Evolutionary conservation across 441 rosid species (phyloP), one percentile per base, ranked within the genome.

Genomic region (Syzygium malaccense): DNA sequence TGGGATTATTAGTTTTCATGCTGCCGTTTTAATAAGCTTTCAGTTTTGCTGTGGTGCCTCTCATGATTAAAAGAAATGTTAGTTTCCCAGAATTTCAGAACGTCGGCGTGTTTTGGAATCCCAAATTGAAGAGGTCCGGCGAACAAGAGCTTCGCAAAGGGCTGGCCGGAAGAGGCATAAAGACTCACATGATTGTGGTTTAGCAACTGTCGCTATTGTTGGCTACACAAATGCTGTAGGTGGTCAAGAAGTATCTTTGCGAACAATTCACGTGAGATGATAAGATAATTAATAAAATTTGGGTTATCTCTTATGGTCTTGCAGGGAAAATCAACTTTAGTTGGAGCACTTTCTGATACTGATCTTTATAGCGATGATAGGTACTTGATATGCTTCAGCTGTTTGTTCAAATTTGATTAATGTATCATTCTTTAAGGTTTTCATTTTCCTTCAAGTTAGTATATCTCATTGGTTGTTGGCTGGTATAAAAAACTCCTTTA

Each of bases 161-260:
- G 95, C 96, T 92, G 93, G 95, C 91, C 97, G 98, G 88, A 95
- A 60, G 91, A 95, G 94, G 92, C 95, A 89, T 89, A 94, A 90
- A 75, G 96, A 96, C 78, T 57, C 89, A n/a, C 86, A 88, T 85
- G 93, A 94, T 86, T 93, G 89, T 88, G 91, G 91, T 90, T 92
- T 96, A 91, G 93, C 95, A 60, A 97, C 98, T 88, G 93, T 98
- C 86, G 99, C 99, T 87, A 95, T 96, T 90, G 99, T 98, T 53
- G 99, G 98, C 30, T 98, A 98, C 95, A 96, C 99, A 85, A 98
- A 98, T 93, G 99, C 98, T 92, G 98, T 97, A 94, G 91, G 97
- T 94, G 88, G 87, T 89, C 90, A 78, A 86, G 53, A 64, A 88
- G 86, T 78, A 41, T 86, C 60, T 89, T 15, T 87, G 19, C 0